phyloP scores from a whole-genome alignment of 2,329 filamentous ascomycete species.

The Chaetomiaceae sp. region DNA sequence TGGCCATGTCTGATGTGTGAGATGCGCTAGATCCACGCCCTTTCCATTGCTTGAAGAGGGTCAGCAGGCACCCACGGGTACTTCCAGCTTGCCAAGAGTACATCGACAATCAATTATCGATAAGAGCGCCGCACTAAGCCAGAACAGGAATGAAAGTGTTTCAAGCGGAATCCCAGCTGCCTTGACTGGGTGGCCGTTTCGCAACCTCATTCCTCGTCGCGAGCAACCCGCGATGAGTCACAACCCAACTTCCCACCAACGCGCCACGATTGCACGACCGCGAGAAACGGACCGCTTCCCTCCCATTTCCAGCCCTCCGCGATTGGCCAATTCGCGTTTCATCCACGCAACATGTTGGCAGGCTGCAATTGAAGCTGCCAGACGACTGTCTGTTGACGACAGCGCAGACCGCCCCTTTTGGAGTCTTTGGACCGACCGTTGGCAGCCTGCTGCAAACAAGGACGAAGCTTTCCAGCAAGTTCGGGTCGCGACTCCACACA shows the following conservation, averaged over 20 bases:
- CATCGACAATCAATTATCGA: conserved; percentile 18
- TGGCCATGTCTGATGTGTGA: background rate
- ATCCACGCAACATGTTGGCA: conserved; percentile 6
- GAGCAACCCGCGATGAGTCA: conserved; percentile 19
- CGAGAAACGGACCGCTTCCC: conserved; percentile 20
- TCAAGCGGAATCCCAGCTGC: background rate
- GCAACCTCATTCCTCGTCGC: background rate
- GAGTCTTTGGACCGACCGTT: too few species aligned
- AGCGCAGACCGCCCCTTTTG: background rate
- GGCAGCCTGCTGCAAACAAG: background rate
- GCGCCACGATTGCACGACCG: conserved; percentile 1
- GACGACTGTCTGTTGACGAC: background rate
- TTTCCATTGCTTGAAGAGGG: conserved; percentile 1
- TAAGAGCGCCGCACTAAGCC: conserved; percentile 14
- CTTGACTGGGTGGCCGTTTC: background rate
- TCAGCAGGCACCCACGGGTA: conserved; percentile 11
- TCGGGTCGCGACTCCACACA: too few species aligned
- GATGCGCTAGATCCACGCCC: background rate
- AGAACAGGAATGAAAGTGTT: background rate
- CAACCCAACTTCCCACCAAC: background rate
- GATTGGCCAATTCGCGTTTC: conserved; percentile 26
- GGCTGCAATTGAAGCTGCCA: background rate
- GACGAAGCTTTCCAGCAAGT: background rate
- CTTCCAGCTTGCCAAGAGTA: conserved; percentile 21
- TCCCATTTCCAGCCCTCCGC: conserved; percentile 6